Evolutionary conservation across 2,329 filamentous ascomycete species (phyloP).

Genomic region (Fusarium tuaranense): DNA sequence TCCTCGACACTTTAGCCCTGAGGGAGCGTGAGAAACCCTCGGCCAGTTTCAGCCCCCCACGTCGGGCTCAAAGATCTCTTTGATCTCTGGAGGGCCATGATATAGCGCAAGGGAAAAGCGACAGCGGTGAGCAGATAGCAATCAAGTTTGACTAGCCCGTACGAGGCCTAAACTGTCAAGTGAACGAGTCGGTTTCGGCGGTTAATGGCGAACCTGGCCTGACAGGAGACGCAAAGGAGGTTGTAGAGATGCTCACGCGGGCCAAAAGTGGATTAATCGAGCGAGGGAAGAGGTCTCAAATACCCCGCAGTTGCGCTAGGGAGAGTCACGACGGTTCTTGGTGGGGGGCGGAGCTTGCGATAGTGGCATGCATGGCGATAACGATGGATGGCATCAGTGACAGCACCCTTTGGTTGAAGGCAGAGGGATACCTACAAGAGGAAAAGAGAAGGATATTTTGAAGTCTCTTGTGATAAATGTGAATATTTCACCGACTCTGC

Average conservation of each 20-base stretch:
- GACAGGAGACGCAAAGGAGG: constrained; percentile 28
- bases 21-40: not conserved
- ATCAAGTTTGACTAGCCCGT: constrained; percentile 1
- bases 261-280: constrained; percentile 27
- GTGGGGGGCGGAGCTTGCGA: constrained; percentile 37
- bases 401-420: not conserved
- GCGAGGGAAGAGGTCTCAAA: constrained; percentile 23
- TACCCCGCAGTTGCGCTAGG: constrained; percentile 40
- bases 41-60: not conserved
- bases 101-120: not conserved
- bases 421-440: not conserved
- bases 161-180: not conserved
- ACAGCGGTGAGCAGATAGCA: constrained; percentile 23
- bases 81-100: not conserved
- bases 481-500: not conserved
- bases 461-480: not conserved
- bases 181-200: constrained; percentile 11
- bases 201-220: constrained; percentile 23
- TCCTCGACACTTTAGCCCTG: not conserved
- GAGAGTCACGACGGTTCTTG: constrained; percentile 36
- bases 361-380: constrained; percentile 40
- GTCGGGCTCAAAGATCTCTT: not conserved
- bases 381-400: constrained; percentile 2
- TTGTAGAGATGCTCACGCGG: constrained; percentile 34
- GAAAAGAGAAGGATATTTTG: not conserved